Conservation (phyloP, 805 yeast genomes). For the Hagleromyces aurorensis region DNA sequence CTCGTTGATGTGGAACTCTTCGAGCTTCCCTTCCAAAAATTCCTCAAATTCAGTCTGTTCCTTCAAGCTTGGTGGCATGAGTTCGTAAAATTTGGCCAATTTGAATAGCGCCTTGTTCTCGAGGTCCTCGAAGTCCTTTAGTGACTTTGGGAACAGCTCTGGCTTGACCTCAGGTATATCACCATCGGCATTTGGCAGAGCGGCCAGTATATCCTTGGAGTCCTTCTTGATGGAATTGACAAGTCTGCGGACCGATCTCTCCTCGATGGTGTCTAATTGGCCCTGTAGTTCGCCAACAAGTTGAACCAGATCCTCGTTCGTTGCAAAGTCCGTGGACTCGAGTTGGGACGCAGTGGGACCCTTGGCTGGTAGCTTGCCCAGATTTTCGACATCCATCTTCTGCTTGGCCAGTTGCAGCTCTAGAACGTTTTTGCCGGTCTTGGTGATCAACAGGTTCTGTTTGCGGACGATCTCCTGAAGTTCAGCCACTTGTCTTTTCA, state of each 20-base stretch:
- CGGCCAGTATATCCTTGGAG: constrained; percentile 45
- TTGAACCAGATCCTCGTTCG: constrained; percentile 79
- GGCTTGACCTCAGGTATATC: constrained; percentile 41
- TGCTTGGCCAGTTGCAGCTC: constrained; percentile 55
- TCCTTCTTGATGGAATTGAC: constrained; percentile 48
- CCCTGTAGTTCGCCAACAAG: constrained; percentile 86
- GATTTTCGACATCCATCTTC: constrained; percentile 33
- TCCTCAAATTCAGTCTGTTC: constrained; percentile 46
- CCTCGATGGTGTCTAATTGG: constrained; percentile 73
- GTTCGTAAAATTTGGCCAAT: constrained; percentile 66
- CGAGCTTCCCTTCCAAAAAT: constrained; percentile 43
- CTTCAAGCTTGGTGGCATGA: constrained; percentile 55
- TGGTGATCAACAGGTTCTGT: constrained; percentile 57
- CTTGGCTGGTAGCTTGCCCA: constrained; percentile 14
- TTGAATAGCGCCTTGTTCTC: constrained; percentile 39
- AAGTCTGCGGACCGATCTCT: constrained; percentile 63
- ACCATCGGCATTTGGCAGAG: constrained; percentile 75
- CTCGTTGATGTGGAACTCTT: constrained; percentile 33
- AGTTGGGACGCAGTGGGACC: constrained; percentile 9
- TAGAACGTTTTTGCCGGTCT: constrained; percentile 74
- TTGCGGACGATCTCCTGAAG: constrained; percentile 50
- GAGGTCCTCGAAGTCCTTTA: constrained; percentile 44
- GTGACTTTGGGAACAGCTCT: constrained; percentile 48
- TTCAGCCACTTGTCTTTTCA: constrained; percentile 39
- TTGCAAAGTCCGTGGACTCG: constrained; percentile 53